Evolutionary conservation across 148 eudicot genomes (phyloP).

Genomic region (Chenopodium quinoa): DNA sequence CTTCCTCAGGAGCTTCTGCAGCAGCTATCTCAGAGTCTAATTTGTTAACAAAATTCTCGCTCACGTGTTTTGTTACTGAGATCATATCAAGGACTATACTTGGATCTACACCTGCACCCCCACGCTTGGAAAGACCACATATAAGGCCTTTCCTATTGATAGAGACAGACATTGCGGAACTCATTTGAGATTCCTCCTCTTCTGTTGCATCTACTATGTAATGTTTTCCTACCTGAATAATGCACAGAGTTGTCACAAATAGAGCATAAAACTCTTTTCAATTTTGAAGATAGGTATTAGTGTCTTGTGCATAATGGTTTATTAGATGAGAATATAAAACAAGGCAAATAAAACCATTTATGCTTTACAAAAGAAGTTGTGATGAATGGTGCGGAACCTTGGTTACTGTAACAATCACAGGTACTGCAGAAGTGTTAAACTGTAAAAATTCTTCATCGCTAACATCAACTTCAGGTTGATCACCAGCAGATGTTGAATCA

Average conservation of each 20-base stretch:
- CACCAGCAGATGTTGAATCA: slow-evolving; percentile 47
- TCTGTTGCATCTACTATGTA: slow-evolving; percentile 83
- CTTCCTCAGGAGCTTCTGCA: slow-evolving; percentile 50
- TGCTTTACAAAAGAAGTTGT: background rate
- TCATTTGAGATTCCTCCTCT: slow-evolving; percentile 95
- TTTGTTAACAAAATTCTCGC: slow-evolving; percentile 69
- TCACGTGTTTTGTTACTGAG: slow-evolving; percentile 73
- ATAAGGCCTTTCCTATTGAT: slow-evolving; percentile 67
- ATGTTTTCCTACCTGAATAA: slow-evolving; percentile 68
- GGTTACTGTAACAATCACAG: slow-evolving; percentile 81
- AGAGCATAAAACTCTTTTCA: background rate
- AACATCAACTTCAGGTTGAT: slow-evolving; percentile 82
- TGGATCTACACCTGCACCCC: slow-evolving; percentile 81
- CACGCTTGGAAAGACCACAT: slow-evolving; percentile 81
- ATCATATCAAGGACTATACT: slow-evolving; percentile 91
- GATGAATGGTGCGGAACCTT: slow-evolving; percentile 40
- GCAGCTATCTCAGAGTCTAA: slow-evolving; percentile 90
- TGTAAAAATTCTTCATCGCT: slow-evolving; percentile 90
- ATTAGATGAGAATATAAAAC: too few relatives aligned
- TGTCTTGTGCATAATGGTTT: too few relatives aligned
- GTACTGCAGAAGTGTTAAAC: slow-evolving; percentile 79
- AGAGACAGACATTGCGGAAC: slow-evolving; percentile 74
- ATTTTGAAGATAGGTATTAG: background rate
- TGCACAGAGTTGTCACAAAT: background rate
- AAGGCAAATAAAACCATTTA: background rate